Evolutionary conservation across 148 eudicot species (phyloP), one percentile per base, ranked within the genome.

Genomic region (Rhododendron henanense): DNA sequence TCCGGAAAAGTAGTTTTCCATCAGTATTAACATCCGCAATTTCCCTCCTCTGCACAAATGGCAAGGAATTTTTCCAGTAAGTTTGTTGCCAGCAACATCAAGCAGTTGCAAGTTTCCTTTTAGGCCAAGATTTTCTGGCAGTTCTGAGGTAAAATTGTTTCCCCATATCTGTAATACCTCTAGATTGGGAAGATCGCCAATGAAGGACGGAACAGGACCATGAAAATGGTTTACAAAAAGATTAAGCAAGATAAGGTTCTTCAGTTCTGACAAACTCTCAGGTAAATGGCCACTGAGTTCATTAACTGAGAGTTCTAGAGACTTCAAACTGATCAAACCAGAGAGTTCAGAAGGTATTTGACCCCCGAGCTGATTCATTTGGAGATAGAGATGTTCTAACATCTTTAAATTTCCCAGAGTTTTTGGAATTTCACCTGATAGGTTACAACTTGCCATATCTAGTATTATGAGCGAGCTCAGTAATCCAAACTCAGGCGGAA

Each of bases 391-490:
- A 3, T 89, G 84, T 39, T 94, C 84, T 33, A 95, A 82, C 10
- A 71, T 87, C 78, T 90, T 90, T 65, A 95, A 85, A n/a, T 91
- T 91, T 2, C 93, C 90, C 7, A 95, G 65, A 5, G 86, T 85
- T 31, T 76, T n/a, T 28, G 97, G 97, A 59, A 94, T 92, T 74
- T 87, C 90, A n/a, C 95, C 97, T 39, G 93, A 87, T 25, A 95
- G 71, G 35, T 89, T 92, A 61, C 94, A 91, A 10, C 33, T 28
- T 5, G 89, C 94, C 1, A 94, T 83, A 37, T 95, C 95, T 3
- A 96, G 90, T 2, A 76, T 41, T 10, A 57, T 47, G 0, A 96
- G 85, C 19, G 86, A 69, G 10, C 76, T 67, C 19, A 97, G 61
- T 0, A 31, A 47, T 1, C 99, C 98, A 8, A 95, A 86, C 74